These are phyloP conservation scores for Glycine latifolia DNA, from an alignment of 306 rosid species.

Conservation along the genomic window DNA sequence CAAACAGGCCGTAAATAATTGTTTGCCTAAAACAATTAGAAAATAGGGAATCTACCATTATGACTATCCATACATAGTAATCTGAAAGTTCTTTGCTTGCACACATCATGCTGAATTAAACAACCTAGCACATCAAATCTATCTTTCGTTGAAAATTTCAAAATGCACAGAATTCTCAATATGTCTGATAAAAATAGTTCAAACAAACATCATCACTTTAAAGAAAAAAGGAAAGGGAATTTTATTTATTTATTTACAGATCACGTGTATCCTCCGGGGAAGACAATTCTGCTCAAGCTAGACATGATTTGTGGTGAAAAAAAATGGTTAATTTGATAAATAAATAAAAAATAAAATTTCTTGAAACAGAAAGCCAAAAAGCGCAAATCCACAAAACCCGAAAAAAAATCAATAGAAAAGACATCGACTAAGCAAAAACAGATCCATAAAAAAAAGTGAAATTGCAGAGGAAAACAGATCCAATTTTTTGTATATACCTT, in stretches of 20 bases:
- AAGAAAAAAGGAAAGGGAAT: too few relatives aligned
- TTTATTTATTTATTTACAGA: too few relatives aligned
- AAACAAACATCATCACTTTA: neutral
- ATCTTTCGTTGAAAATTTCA: neutral
- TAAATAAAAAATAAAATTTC: neutral
- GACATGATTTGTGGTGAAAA: neutral
- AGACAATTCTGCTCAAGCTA: too few relatives aligned
- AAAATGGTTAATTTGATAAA: neutral
- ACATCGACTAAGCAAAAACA: neutral
- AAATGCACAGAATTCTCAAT: neutral
- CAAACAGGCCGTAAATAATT: neutral
- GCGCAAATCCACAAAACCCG: neutral
- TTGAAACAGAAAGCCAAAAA: neutral
- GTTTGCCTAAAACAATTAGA: neutral
- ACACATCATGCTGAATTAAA: neutral
- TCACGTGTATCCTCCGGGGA: too few relatives aligned
- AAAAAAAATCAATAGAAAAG: neutral
- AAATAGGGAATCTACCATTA: constrained; percentile 9
- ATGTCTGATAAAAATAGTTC: neutral
- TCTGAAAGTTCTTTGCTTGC: neutral
- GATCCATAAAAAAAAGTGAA: constrained; percentile 5
- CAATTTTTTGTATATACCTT: constrained; percentile 38
- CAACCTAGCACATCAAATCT: neutral
- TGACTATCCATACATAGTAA: neutral
- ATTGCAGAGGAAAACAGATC: constrained; percentile 16